Conservation (phyloP, 345 rosid species). For the Gossypium raimondii region DNA sequence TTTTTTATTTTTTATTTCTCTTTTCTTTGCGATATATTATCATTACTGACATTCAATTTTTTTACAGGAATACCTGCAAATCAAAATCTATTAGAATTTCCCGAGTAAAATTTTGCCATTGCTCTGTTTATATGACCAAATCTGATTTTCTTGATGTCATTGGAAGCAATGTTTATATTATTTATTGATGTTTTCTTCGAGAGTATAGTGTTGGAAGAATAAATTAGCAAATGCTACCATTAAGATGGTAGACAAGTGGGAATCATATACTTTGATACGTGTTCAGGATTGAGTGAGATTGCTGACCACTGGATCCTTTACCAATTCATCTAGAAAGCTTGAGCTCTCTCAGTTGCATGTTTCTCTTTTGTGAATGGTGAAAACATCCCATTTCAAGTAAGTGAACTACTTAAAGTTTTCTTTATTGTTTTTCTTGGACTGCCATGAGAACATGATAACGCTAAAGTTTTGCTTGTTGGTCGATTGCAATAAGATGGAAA, state of each 20-base stretch:
- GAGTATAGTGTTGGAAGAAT: not conserved
- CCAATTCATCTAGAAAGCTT: no score
- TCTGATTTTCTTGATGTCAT: not conserved
- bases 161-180: not conserved
- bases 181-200: not conserved
- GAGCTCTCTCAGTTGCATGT: no score
- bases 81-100: not conserved
- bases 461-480: slow-evolving; percentile 23
- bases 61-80: not conserved
- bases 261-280: no score
- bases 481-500: slow-evolving; percentile 23
- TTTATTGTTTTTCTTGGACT: not conserved
- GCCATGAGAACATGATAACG: slow-evolving; percentile 10
- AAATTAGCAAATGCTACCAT: not conserved
- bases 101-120: not conserved
- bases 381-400: not conserved
- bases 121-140: not conserved
- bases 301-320: no score
- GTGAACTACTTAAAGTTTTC: not conserved
- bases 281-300: no score
- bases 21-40: no score
- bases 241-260: no score
- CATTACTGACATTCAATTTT: no score
- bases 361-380: not conserved
- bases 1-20: no score